Evolutionary conservation across 2,329 filamentous ascomycete species (phyloP).

Genomic region (Botrytis tulipae): DNA sequence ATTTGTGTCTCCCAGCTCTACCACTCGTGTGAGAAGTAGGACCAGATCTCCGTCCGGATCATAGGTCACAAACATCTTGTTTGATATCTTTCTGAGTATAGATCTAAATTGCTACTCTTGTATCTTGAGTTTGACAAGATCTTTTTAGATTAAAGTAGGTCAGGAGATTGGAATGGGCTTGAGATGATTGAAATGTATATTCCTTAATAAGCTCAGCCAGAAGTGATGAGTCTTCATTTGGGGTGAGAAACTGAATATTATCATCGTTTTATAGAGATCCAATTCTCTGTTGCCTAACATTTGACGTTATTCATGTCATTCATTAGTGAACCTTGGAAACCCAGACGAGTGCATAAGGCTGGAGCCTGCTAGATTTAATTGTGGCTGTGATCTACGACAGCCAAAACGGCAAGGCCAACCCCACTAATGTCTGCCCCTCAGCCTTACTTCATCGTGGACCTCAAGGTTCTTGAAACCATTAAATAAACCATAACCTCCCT

Average conservation of each 20-base stretch:
- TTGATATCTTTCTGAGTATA: too few species aligned
- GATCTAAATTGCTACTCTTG: neutral
- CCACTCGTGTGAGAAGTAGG: neutral
- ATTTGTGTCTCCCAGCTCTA: neutral
- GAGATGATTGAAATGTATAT: neutral
- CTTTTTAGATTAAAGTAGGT: neutral
- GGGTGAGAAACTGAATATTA: neutral
- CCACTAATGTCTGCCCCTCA: slow-evolving; percentile 15
- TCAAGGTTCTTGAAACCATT: neutral
- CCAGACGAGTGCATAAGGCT: neutral
- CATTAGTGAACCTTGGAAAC: neutral
- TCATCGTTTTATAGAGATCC: neutral
- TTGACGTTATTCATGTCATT: neutral
- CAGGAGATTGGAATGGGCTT: neutral
- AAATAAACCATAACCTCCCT: neutral
- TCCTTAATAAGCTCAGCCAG: neutral
- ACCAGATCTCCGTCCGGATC: slow-evolving; percentile 14
- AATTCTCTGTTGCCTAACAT: neutral
- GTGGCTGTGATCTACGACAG: neutral
- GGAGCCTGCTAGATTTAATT: neutral
- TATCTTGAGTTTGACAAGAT: neutral
- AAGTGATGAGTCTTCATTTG: neutral
- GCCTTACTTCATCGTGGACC: slow-evolving; percentile 15
- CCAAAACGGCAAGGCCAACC: neutral
- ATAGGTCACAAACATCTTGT: neutral